Base-by-base conservation (phyloP, 306 rosid genomes). In the Aeschynomene evenia region DNA sequence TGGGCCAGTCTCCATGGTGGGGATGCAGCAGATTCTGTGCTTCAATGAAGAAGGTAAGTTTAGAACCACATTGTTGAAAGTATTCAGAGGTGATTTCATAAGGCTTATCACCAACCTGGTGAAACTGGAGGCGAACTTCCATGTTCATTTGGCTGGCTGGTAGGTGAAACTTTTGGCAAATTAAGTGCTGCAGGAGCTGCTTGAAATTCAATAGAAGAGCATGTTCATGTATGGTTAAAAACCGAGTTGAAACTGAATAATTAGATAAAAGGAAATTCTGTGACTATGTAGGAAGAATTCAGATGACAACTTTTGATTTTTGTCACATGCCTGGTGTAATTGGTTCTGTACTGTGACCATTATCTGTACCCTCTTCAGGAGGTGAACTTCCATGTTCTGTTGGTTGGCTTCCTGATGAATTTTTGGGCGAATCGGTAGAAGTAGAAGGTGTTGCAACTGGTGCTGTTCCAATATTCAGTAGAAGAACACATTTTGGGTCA, bases 111-210 rank as follows among this genome's bases (percentile, higher is more conserved):
- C 68, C 56, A 68, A 85, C 87, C 90, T 68, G 85, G 78, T 45
- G 84, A 29, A 74, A 77, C 54, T 34, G 85, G 70, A 20, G 88
- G 85, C 13, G 79, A 65, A 62, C 49, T 67, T 59, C 48, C 84
- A 40, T 74, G 87, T 51, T 62, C 48, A 7, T 72, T 56, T 50
- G 85, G 79, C 6, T 62, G 80, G 53, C 69, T 57, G 55, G 40
- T 70, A 8, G 91, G 82, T 54, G 89, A 70, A 68, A 21, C 31
- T 46, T 64, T 84, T 28, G 95, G 85, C 36, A 69, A 56, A 78
- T 40, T 73, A 60, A 68, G 61, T 40, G 61, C 83, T 62, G 66
- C 54, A 39, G 91, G 81, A 13, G 69, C 84, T 75, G 85, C 55
- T 80, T 22, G 57, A 61, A 56, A 45, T 55, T 63, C 11, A 70